Base-by-base conservation (phyloP, 805 yeast species). In the Saturnispora saitoi region DNA sequence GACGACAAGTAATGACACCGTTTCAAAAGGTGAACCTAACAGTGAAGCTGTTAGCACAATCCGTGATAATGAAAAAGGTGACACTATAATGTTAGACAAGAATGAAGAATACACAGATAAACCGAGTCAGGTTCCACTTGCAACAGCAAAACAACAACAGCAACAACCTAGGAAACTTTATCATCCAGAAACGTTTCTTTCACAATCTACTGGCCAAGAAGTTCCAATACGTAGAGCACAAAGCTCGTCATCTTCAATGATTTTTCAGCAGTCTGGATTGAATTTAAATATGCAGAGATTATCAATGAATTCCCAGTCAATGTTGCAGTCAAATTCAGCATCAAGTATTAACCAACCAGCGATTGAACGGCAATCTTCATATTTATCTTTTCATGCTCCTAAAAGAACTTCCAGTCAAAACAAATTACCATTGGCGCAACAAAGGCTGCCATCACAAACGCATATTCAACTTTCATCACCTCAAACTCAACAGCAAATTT, bases 201-300 rank as follows among this genome's bases (percentile, higher is more conserved):
- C 81, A 3, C 80, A 76, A 54, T 75, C 80, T 0, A 75, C 78
- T 0, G 81, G 80, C 0, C 67, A 71, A 36, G 78, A 74, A 32
- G 59, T 43, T 29, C 43, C 42, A 14, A 26, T 26, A 19, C 47
- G 39, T 22, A 9, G 36, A 14, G 30, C 12, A 4, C 47, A 38
- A 32, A 31, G 34, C 48, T 42, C 32, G 12, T 40, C 45, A 12
- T 41, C 45, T 6, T 60, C 63, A 0, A 41, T 59, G 45, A 55
- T 59, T n/a, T 60, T 59, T 39, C 57, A 57, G 22, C 61, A 54
- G 28, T 58, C 62, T 5, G 61, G 53, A 12, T 43, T 57, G 2
- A 58, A 52, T 20, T 29, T 51, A 11, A 45, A 50, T 17, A 39
- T 39, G 32, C 38, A 31, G 26, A 40, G 36, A n/a, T 31, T n/a